A percentile compares a stretch with the other conserved stretches of the same genome.
Evolutionary conservation across 371 early-diverging fungal genomes (phyloP).

Genomic region (Cladochytrium tenue): DNA sequence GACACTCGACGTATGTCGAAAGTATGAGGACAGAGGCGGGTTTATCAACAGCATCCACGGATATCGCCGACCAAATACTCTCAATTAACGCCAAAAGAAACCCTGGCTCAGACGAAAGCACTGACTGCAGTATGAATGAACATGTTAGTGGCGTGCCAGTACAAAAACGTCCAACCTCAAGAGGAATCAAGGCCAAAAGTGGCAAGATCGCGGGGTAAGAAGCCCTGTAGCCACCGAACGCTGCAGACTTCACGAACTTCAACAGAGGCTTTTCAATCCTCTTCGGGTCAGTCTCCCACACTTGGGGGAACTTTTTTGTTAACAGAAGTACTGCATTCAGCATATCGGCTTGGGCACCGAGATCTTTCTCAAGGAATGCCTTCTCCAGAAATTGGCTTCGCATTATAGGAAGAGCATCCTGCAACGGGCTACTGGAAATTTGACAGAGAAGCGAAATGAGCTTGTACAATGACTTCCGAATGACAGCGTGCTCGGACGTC

Average conservation of each 20-base stretch:
- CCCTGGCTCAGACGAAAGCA: not conserved
- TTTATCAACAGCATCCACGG: not conserved
- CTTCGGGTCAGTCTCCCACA: constrained; percentile 61
- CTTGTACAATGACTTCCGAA: constrained; percentile 43
- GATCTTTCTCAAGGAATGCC: constrained; percentile 50
- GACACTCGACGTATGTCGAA: constrained; percentile 7
- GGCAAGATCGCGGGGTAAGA: constrained; percentile 75
- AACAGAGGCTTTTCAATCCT: constrained; percentile 16
- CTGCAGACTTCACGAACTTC: constrained; percentile 64
- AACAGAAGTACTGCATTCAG: constrained; percentile 53
- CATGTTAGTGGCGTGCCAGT: not conserved
- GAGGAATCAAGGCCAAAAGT: constrained; percentile 61
- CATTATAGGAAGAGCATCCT: constrained; percentile 33
- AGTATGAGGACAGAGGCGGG: not conserved
- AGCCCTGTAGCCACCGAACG: constrained; percentile 62
- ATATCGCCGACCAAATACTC: not conserved
- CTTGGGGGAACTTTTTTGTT: constrained; percentile 55
- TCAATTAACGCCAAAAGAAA: not conserved
- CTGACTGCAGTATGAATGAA: not conserved
- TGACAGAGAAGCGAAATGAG: constrained; percentile 13
- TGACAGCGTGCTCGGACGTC: constrained; percentile 25
- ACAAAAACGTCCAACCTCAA: constrained; percentile 35
- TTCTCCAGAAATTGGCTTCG: constrained; percentile 29
- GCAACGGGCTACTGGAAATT: not conserved
- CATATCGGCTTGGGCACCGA: constrained; percentile 58